These are phyloP conservation scores for Tephrocybe rancida DNA, from an alignment of 768 basidiomycete genomes.

Conservation along the genomic window DNA sequence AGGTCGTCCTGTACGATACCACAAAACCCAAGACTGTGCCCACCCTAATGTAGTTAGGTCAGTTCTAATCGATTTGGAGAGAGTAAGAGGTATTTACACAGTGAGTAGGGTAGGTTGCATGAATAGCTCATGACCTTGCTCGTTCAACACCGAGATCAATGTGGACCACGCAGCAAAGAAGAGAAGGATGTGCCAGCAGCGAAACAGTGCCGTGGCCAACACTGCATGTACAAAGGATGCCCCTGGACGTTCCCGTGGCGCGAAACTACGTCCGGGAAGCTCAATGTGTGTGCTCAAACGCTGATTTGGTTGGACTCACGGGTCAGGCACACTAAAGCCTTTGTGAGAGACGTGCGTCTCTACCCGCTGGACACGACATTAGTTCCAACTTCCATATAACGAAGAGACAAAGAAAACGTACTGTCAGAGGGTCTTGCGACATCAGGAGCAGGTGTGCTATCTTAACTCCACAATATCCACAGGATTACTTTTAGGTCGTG, in stretches of 20 bases:
- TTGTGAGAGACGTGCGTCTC: slow-evolving; percentile 32
- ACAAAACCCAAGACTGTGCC: slow-evolving; percentile 78
- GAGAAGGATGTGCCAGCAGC: slow-evolving; percentile 70
- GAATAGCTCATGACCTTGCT: slow-evolving; percentile 40
- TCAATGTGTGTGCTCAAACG: neutral
- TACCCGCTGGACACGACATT: slow-evolving; percentile 19
- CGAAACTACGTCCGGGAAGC: slow-evolving; percentile 29
- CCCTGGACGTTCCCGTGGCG: slow-evolving; percentile 37
- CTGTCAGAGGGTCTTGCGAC: slow-evolving; percentile 6
- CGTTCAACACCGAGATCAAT: slow-evolving; percentile 53
- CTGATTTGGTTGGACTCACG: slow-evolving; percentile 27
- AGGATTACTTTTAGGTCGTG: no score
- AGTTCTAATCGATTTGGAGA: slow-evolving; percentile 19
- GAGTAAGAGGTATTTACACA: slow-evolving; percentile 48
- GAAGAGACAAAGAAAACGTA: neutral
- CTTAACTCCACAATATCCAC: no score
- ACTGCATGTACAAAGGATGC: slow-evolving; percentile 43
- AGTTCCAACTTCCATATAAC: neutral
- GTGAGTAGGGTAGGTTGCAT: slow-evolving; percentile 64
- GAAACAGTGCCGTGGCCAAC: slow-evolving; percentile 46
- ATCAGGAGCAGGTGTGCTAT: no score
- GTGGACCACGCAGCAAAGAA: slow-evolving; percentile 69
- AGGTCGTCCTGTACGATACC: slow-evolving; percentile 71
- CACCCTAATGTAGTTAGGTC: slow-evolving; percentile 34
- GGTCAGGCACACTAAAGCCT: slow-evolving; percentile 40